phyloP scores from a whole-genome alignment of 257 asterid genomes.

The Solanum ossicruentum region DNA sequence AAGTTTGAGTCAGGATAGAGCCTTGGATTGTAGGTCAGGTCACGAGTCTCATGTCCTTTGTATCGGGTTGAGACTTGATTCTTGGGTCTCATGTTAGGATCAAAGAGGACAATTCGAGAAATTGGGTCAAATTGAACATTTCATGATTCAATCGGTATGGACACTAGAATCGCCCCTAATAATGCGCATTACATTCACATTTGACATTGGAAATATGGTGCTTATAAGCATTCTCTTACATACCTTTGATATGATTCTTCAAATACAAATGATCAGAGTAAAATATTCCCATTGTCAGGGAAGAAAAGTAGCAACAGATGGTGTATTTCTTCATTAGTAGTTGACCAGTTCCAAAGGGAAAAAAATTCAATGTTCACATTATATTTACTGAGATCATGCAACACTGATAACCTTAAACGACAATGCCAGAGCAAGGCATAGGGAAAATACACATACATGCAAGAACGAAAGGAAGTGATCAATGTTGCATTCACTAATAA shows the following conservation, averaged over 20 bases:
- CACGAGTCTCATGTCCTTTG: not conserved
- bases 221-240: not conserved
- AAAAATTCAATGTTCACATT: not conserved
- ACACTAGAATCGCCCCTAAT: not conserved
- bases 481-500: not conserved
- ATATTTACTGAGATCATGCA: not conserved
- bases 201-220: not conserved
- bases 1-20: too few species aligned
- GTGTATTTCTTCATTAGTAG: not conserved
- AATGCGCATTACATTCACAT: too few species aligned
- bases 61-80: too few species aligned
- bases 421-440: not conserved
- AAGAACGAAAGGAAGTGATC: not conserved
- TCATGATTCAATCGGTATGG: not conserved
- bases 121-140: not conserved
- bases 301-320: not conserved
- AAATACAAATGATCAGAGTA: not conserved
- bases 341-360: not conserved
- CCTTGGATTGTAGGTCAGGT: not conserved
- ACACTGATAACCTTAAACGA: not conserved
- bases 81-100: not conserved
- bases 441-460: not conserved
- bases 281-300: not conserved
- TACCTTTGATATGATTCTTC: not conserved
- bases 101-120: not conserved